These are phyloP conservation scores for Blastobotrys elegans DNA, from an alignment of 1,139 yeast species.

Conservation along the genomic window DNA sequence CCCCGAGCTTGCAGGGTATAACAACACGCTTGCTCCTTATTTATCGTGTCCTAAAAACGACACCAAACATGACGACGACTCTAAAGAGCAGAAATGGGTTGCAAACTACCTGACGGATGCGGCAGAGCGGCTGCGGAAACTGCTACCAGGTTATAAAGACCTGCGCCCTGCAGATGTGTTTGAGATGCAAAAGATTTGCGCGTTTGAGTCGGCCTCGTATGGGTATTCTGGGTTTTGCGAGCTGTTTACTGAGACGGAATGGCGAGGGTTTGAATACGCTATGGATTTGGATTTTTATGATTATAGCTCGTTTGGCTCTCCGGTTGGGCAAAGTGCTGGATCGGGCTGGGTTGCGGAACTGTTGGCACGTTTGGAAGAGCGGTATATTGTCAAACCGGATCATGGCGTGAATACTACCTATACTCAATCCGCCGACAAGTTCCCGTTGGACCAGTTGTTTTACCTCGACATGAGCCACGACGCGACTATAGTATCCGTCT, in stretches of 20 bases:
- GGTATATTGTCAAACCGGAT: conserved; percentile 25
- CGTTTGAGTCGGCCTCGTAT: conserved; percentile 46
- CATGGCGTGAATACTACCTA: conserved; percentile 38
- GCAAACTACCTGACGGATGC: conserved; percentile 39
- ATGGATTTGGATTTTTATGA: conserved; percentile 42
- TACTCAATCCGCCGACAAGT: conserved; percentile 27
- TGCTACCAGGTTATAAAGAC: conserved; percentile 40
- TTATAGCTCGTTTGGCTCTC: conserved; percentile 35
- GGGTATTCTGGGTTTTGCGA: conserved; percentile 47
- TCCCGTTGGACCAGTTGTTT: conserved; percentile 40
- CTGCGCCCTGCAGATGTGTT: conserved; percentile 39
- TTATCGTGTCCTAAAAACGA: conserved; percentile 32
- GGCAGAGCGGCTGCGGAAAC: conserved; percentile 38
- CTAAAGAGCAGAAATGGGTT: conserved; percentile 31
- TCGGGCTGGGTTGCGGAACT: conserved; percentile 41
- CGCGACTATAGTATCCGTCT: conserved; percentile 36
- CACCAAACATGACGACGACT: conserved; percentile 20
- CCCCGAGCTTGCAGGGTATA: conserved; percentile 34
- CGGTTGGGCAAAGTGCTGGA: conserved; percentile 39
- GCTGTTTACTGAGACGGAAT: conserved; percentile 46
- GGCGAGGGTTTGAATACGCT: conserved; percentile 46
- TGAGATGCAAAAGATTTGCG: conserved; percentile 43
- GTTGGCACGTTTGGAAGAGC: conserved; percentile 33
- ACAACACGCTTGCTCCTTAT: conserved; percentile 42
- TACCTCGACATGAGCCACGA: conserved; percentile 44